Evolutionary conservation across 306 rosid genomes (phyloP).

Genomic region (Trifolium repens): DNA sequence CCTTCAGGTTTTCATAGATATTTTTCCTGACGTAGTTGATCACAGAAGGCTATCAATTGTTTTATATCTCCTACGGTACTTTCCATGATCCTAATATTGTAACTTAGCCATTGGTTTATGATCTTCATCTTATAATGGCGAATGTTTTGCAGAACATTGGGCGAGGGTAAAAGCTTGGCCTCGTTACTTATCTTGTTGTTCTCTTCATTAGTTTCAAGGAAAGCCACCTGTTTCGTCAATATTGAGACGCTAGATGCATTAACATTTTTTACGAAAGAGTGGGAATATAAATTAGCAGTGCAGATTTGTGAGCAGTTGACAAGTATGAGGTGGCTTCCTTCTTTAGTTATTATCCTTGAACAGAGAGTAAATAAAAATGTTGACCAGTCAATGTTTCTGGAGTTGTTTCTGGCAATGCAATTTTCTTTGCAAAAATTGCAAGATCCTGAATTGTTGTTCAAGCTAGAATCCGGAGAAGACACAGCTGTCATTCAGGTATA

Average conservation of each 20-base stretch:
- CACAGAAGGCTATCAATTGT: conserved; percentile 73
- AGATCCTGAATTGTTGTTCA: conserved; percentile 78
- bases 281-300: conserved; percentile 81
- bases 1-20: conserved; percentile 66
- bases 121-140: conserved; percentile 37
- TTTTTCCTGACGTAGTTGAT: conserved; percentile 79
- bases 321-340: conserved; percentile 82
- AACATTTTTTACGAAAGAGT: conserved; percentile 54
- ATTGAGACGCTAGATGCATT: conserved; percentile 50
- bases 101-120: conserved; percentile 17
- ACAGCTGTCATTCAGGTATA: conserved; percentile 73
- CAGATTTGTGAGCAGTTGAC: conserved; percentile 80
- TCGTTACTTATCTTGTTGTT: conserved; percentile 74
- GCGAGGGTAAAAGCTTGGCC: conserved; percentile 80
- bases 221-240: conserved; percentile 45
- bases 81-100: background rate
- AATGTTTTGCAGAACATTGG: conserved; percentile 69
- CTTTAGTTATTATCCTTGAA: conserved; percentile 63
- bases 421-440: conserved; percentile 73
- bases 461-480: conserved; percentile 65
- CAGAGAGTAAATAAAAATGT: conserved; percentile 44
- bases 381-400: conserved; percentile 48
- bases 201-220: conserved; percentile 72
- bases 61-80: conserved; percentile 71
- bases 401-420: conserved; percentile 69